These are phyloP conservation scores for Acanthamoeba lenticulata DNA, from an alignment of 208 protist genomes.

Conservation along the genomic window DNA sequence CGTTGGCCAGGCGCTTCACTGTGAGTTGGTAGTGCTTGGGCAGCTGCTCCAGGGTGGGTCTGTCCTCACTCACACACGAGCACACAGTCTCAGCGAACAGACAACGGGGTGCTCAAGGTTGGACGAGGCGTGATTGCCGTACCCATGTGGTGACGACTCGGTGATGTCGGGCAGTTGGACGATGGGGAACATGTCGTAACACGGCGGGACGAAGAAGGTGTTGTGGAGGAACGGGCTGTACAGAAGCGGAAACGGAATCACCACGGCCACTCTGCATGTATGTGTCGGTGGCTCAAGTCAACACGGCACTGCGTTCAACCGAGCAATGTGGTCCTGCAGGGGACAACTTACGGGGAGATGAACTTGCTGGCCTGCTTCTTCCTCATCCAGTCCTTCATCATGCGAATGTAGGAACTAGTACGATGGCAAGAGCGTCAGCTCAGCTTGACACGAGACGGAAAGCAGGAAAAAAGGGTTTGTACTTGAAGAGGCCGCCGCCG, in stretches of 20 bases:
- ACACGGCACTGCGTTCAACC: not conserved
- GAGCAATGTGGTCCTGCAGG: no score
- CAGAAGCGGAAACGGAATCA: slow-evolving; percentile 33
- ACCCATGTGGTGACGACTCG: not conserved
- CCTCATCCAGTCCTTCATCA: slow-evolving; percentile 60
- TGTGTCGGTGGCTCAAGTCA: not conserved
- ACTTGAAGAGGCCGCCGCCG: slow-evolving; percentile 53
- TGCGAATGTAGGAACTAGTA: slow-evolving; percentile 12
- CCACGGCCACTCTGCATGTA: not conserved
- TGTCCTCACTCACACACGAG: not conserved
- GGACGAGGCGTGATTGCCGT: not conserved
- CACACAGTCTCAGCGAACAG: no score
- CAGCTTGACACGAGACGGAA: not conserved
- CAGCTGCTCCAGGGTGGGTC: not conserved
- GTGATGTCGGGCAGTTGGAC: not conserved
- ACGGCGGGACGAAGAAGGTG: slow-evolving; percentile 16
- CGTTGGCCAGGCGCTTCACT: slow-evolving; percentile 10
- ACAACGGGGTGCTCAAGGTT: no score
- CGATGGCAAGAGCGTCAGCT: no score
- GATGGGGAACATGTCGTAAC: not conserved
- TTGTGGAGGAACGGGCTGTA: slow-evolving; percentile 30
- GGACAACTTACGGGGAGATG: not conserved
- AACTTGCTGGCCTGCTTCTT: slow-evolving; percentile 13
- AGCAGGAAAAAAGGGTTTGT: not conserved
- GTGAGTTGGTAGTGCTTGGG: not conserved